Evolutionary conservation across 2,329 filamentous ascomycete genomes (phyloP), one percentile per base, ranked within the genome.

Genomic region (Fusarium fujikuroi): DNA sequence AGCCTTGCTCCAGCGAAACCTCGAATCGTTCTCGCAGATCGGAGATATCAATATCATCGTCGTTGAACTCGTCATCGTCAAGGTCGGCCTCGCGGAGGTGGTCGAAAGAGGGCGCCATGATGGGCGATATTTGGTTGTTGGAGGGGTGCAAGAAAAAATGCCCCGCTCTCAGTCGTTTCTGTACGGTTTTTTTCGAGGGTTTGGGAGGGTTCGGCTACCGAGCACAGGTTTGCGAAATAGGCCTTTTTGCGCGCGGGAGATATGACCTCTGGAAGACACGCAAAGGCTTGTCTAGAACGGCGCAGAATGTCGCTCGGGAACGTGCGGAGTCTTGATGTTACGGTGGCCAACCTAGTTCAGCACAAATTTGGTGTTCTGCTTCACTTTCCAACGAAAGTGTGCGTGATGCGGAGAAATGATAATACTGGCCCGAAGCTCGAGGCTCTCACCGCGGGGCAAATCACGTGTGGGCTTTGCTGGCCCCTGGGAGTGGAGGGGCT

Each of bases 11-110:
- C 75, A 98, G 88, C 82, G 95, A 94, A 72, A 98, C 95, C 85
- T 98, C 95, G 82, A 95, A 98, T 84, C 97, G 94, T 83, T 97
- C 95, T 82, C 92, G 90, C 77, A 99, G 89, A 85, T 99, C 95
- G 78, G 94, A 95, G 83, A 97, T 94, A 83, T 98, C 95, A 84
- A 98, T 92, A 82, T 98, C 95, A 81, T 95, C 92, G 85, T 96
- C 92, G 82, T 97, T 95, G 82, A 92, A 93, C 81, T 95, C 92
- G 80, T 96, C 94, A 76, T 92, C 90, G 80, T 92, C 90, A 83
- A 95, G 92, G 83, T 97, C 94, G 79, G 95, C 94, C 84, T 97
- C 95, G 84, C 93, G 92, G 81, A 98, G 88, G 80, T 95, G 93
- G 81, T 97, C 94, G 85, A 97, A 98, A 82, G 94, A 95, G 65